Base-by-base conservation (phyloP, 495 filamentous ascomycete species). In the Beverwykella pulmonaria region DNA sequence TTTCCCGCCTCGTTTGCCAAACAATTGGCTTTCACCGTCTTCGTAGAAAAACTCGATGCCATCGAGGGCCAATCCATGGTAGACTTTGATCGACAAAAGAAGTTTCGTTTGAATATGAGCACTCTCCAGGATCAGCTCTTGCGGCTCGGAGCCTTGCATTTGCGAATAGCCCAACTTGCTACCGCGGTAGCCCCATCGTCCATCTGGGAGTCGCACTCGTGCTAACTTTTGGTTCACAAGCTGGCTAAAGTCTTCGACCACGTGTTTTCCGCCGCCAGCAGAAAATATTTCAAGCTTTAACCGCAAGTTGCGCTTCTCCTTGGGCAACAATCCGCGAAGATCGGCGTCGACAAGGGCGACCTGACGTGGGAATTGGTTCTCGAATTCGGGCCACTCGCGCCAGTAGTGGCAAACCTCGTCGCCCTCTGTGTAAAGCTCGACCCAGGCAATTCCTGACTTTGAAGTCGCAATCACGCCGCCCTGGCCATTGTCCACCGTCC, bases 1-100 rank as follows among this genome's bases (percentile, higher is more conserved):
- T 67, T 89, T 88, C 0, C 90, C 92, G 7, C 89, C 91, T 64
- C 84, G 82, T 67, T 92, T 92, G 23, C 94, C 94, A 80, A 98
- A 96, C 15, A 98, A 78, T 75, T 98, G 93, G 61, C 83, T 90
- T 1, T 89, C 90, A 26, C 82, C 82, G 75, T 98, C 93, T 65
- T 97, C 94, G 72, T 97, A 98, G 63, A 88, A 83, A 74, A 98
- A 97, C 73, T 97, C 94, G 12, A 98, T 68, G 0, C 94, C 94
- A 74, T 96, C 91, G 53, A 98, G 65, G 7, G 90, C 88, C 61
- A 79, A 77, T 0, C 90, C 92, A 70, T 93, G 88, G 68, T 92
- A 96, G 7, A 97, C 79, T 44, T 86, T 84, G 53, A 97, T 84
- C 8, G 83, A 84, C 0, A 84, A 88, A 64, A 97, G 79, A 32